Evolutionary conservation across 495 filamentous ascomycete genomes (phyloP), one percentile per base, ranked within the genome.

Genomic region (Penicillium subrubescens): DNA sequence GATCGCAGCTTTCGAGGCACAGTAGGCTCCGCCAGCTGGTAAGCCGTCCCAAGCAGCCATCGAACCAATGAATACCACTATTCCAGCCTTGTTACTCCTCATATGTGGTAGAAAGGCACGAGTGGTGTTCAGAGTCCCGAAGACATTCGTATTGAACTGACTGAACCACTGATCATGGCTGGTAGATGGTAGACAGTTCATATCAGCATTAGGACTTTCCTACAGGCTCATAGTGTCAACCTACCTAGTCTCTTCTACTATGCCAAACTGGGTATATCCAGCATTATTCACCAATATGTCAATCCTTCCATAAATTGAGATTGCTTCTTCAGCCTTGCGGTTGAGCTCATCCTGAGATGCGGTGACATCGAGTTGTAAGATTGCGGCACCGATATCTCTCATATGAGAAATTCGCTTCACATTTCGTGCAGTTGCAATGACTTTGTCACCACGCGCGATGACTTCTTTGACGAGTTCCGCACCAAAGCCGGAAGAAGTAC

Each of bases 261-360:
- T 62, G 0, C 74, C 72, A 25, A 61, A 59, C 14, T 70, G 57
- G 0, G 80, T 68, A 60, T 81, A 84, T 7, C 68, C 84, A 12
- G 84, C 84, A 46, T 85, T 84, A 68, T 86, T 85, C 29, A 87
- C 77, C 10, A 86, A 64, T 12, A 85, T 75, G 58, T 86, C 84
- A 53, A 87, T 70, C 33, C 67, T 66, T 3, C 83, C 83, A 55
- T 68, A 68, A 21, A 72, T 59, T 0, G 57, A 39, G 43, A 79
- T 75, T 1, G 80, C 81, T 57, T 80, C 75, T 43, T 80, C 66
- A 0, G 81, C 67, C 5, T 71, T 75, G 21, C 64, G 65, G 39
- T 77, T 62, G 10, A 84, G 43, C 3, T 67, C 68, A 4, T 75
- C 54, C 34, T 78, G 74, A 3, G 76, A 62, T 8, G 68, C 66